Evolutionary conservation across 331 rosid species (phyloP).

Genomic region (Arachis monticola): DNA sequence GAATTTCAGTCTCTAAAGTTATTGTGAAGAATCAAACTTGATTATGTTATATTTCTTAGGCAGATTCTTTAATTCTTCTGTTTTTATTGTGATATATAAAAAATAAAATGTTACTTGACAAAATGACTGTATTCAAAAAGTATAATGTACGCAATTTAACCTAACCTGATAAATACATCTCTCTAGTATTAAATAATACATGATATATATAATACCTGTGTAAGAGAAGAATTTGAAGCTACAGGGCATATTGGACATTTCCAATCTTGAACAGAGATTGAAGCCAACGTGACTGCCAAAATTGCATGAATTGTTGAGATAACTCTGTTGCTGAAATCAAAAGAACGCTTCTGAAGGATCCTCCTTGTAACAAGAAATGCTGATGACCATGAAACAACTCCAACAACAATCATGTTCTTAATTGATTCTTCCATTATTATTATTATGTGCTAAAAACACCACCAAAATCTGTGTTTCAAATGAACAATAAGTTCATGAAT

Average conservation of each 20-base stretch:
- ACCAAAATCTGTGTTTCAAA: conserved; percentile 26
- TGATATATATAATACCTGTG: conserved; percentile 52
- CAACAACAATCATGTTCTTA: conserved; percentile 48
- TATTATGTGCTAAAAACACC: neutral
- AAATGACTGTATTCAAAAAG: no score
- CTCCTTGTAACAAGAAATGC: conserved; percentile 55
- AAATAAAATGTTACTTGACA: no score
- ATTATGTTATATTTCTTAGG: no score
- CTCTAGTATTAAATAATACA: neutral
- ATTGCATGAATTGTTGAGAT: conserved; percentile 76
- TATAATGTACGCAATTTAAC: no score
- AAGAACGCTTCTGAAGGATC: conserved; percentile 54
- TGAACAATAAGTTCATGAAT: conserved; percentile 14
- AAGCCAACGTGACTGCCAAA: conserved; percentile 69
- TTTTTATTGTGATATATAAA: no score
- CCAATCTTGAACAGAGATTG: conserved; percentile 75
- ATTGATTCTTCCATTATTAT: conserved; percentile 55
- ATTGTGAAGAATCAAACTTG: no score
- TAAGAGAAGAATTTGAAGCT: conserved; percentile 63
- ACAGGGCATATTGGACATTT: conserved; percentile 70
- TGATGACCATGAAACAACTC: conserved; percentile 75
- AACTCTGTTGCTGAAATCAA: conserved; percentile 71
- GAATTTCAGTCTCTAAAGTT: no score
- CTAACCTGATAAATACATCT: no score
- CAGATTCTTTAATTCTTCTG: no score